These are phyloP conservation scores for Penicillium malachiteum DNA, from an alignment of 495 filamentous ascomycete genomes.

Conservation along the genomic window DNA sequence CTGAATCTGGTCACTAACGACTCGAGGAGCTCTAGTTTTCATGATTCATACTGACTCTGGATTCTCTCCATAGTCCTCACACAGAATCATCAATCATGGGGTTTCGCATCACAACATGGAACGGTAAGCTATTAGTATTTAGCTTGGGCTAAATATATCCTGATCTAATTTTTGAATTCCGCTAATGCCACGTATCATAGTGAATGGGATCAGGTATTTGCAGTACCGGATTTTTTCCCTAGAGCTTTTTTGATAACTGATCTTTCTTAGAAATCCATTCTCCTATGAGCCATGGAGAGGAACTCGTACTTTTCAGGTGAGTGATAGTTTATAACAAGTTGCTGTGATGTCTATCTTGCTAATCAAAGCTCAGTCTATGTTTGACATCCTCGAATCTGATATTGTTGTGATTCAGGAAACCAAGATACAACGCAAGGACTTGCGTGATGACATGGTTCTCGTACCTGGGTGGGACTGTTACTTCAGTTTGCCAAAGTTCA, in stretches of 20 bases:
- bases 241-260: neutral
- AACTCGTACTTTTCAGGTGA: slow-evolving; percentile 76
- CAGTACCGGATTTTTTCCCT: neutral
- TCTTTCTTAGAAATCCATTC: slow-evolving; percentile 74
- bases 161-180: neutral
- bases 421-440: slow-evolving; percentile 93
- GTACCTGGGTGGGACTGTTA: slow-evolving; percentile 96
- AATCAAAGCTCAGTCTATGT: slow-evolving; percentile 66
- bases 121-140: slow-evolving; percentile 54
- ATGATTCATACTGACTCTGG: neutral
- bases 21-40: neutral
- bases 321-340: neutral
- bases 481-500: slow-evolving; percentile 87
- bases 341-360: neutral
- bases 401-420: slow-evolving; percentile 95
- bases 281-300: slow-evolving; percentile 93
- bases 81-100: slow-evolving; percentile 52
- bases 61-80: neutral
- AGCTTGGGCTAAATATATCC: neutral
- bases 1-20: neutral
- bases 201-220: slow-evolving; percentile 85
- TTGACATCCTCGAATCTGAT: slow-evolving; percentile 89
- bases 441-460: slow-evolving; percentile 93
- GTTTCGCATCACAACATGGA: slow-evolving; percentile 87
- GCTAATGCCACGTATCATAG: slow-evolving; percentile 41